These are phyloP conservation scores for Cardamine resedifolia DNA, from an alignment of 345 rosid genomes.

Conservation along the genomic window DNA sequence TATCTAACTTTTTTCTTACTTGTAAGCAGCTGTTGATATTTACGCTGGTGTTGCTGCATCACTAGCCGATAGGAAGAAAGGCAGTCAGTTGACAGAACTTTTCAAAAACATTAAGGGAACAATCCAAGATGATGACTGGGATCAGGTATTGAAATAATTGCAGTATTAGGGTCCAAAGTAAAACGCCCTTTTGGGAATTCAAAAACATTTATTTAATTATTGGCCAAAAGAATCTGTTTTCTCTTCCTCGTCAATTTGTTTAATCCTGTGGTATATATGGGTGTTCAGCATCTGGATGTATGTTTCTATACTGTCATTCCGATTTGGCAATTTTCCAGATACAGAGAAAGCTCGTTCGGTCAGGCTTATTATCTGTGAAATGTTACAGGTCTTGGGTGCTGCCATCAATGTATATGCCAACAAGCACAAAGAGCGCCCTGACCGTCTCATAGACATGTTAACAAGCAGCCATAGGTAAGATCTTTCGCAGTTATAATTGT, in stretches of 20 bases:
- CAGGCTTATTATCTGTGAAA: constrained; percentile 20
- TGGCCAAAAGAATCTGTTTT: not conserved
- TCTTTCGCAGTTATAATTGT: not conserved
- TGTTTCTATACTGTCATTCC: not conserved
- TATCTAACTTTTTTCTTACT: constrained; percentile 26
- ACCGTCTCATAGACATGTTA: constrained; percentile 95
- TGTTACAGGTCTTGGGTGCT: constrained; percentile 83
- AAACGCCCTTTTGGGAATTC: not conserved
- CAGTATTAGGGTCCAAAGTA: not conserved
- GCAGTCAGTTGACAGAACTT: constrained; percentile 86
- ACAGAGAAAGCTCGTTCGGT: not conserved
- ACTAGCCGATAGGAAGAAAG: constrained; percentile 89
- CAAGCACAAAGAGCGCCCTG: constrained; percentile 96
- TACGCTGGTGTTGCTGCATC: constrained; percentile 97
- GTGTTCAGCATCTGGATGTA: not conserved
- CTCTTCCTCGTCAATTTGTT: not conserved
- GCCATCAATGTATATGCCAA: constrained; percentile 94
- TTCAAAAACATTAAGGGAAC: constrained; percentile 93
- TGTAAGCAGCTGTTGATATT: constrained; percentile 78
- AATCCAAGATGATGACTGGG: constrained; percentile 92
- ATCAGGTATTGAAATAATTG: constrained; percentile 67
- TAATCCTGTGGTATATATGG: not conserved
- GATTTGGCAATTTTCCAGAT: not conserved
- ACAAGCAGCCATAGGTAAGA: constrained; percentile 92
- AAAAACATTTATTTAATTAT: not conserved